Base-by-base conservation (phyloP, 441 rosid genomes). In the Flueggea neowawraea region DNA sequence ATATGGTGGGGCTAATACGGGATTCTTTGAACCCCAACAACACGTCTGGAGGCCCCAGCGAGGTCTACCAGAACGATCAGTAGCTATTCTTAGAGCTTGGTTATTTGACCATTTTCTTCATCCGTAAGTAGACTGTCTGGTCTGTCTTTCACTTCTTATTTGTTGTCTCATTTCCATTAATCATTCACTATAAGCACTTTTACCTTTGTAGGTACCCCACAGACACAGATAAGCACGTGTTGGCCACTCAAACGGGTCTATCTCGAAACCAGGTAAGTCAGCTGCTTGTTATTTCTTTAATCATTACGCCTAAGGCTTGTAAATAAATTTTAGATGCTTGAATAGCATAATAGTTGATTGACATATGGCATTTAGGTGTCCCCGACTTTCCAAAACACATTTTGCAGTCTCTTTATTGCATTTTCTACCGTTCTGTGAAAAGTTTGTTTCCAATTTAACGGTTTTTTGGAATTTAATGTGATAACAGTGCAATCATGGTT, bases 31-130 rank as follows among this genome's bases (percentile, higher is more conserved):
- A 64, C 76, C 82, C 64, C 82, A 82, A 44, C 82, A 77, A 45
- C 78, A 80, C 16, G 66, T 74, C 59, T 85, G 87, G 87, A 73
- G 89, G 66, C 89, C 88, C 59, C 89, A 85, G 57, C 64, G 95
- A 66, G 89, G 89, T 31, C 83, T 85, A 32, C 88, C 91, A 3
- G 95, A 85, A 69, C 85, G 81, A n/a, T 64, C 91, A 0, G 86
- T 85, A 12, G 79, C 86, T 0, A 65, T 85, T 65, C 88, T 83
- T 9, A 73, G 83, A 64, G 84, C 87, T 45, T 88, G 89, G 89
- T 68, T 84, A 45, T 84, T 82, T 16, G 87, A 84, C 36, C 87
- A 80, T 75, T 80, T 84, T 70, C 90, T 84, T 60, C 90, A 84
- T 55, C 87, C 87, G 87, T 84, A 53, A 69, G 83, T 57, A 51